A percentile compares a stretch with the other conserved stretches of the same genome.
Conservation (phyloP, 1,139 yeast species). For the Zygoascus hellenicus region DNA sequence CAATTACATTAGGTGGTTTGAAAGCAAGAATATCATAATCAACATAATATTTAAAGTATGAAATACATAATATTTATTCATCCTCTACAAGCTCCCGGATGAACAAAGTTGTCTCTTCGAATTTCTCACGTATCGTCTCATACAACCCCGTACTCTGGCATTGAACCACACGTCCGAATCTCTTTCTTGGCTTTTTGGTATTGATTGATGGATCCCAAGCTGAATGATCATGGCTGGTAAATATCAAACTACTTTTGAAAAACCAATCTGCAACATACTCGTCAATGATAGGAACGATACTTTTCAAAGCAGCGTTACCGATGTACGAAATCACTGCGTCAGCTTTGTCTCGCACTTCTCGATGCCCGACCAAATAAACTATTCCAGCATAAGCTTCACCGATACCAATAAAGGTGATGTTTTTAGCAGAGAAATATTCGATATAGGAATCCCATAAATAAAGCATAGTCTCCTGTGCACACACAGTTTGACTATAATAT, state of each 20-base stretch:
- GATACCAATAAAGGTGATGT: constrained; percentile 75
- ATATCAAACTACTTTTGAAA: constrained; percentile 76
- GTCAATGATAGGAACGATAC: constrained; percentile 80
- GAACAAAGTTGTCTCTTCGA: constrained; percentile 81
- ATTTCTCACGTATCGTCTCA: constrained; percentile 72
- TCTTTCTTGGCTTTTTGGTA: constrained; percentile 74
- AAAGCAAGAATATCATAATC: too few relatives aligned
- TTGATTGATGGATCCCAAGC: constrained; percentile 62
- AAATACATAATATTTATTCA: background rate
- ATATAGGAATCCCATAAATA: constrained; percentile 90
- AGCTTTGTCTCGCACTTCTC: constrained; percentile 55
- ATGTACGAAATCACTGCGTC: constrained; percentile 70
- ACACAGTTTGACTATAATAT: constrained; percentile 11
- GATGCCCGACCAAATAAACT: constrained; percentile 81
- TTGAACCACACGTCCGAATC: constrained; percentile 81
- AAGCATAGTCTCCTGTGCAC: constrained; percentile 29
- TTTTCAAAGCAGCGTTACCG: constrained; percentile 59
- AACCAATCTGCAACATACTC: constrained; percentile 91
- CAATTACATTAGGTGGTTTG: too few relatives aligned
- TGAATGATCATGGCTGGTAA: constrained; percentile 66
- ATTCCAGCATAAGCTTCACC: constrained; percentile 89
- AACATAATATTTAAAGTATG: too few relatives aligned
- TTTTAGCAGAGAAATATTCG: constrained; percentile 64
- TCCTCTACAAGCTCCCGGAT: constrained; percentile 52
- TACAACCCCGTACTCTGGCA: constrained; percentile 63